These are phyloP conservation scores for Clavariopsis aquatica DNA, from an alignment of 495 filamentous ascomycete genomes.

Conservation along the genomic window DNA sequence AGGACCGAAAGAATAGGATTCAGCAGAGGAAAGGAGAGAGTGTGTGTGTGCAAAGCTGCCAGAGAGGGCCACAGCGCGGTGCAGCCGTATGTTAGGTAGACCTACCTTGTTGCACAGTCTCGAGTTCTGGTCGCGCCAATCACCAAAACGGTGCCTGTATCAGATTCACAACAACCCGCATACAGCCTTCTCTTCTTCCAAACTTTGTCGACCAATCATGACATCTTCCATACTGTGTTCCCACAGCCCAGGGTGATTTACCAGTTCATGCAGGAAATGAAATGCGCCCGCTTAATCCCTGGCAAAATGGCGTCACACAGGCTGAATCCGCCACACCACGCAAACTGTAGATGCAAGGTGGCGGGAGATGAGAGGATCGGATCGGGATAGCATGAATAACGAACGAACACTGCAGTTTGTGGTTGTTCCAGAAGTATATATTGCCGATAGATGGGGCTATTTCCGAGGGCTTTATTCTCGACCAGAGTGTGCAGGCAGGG, in stretches of 20 bases:
- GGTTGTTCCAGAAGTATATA: constrained; percentile 2
- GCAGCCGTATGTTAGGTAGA: constrained; percentile 2
- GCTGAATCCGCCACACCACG: neutral
- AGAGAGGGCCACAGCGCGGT: neutral
- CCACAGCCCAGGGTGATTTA: too few species aligned
- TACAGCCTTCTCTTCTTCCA: constrained; percentile 3
- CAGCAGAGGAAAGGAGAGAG: too few species aligned
- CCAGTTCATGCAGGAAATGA: constrained; percentile 7
- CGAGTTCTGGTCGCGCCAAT: constrained; percentile 1
- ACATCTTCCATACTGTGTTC: neutral
- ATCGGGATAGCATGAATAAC: neutral
- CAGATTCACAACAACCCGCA: constrained; percentile 16
- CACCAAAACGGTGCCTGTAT: constrained; percentile 12
- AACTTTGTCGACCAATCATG: neutral
- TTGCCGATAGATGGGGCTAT: constrained; percentile 7
- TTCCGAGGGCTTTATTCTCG: too few species aligned
- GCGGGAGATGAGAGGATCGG: neutral
- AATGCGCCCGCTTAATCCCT: neutral
- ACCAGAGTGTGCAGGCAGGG: neutral
- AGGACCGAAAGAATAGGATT: neutral
- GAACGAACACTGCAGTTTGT: neutral
- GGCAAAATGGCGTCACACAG: constrained; percentile 1
- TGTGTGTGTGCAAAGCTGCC: neutral
- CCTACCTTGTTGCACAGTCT: constrained; percentile 5
- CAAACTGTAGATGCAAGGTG: neutral